These are phyloP conservation scores for Pichia sp. DNA, from an alignment of 1,139 yeast species.

Conservation along the genomic window DNA sequence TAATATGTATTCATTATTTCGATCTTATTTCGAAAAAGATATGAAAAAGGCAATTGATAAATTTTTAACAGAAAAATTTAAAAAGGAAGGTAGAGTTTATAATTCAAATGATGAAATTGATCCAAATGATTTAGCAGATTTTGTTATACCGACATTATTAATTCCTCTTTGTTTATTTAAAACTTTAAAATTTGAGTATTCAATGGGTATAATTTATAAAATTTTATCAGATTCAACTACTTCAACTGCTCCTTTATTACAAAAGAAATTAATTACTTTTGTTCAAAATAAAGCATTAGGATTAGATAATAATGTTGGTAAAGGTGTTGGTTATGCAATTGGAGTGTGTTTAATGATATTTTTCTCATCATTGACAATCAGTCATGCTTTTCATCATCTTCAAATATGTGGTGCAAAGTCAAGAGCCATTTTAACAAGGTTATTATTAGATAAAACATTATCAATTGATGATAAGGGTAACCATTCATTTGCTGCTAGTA, in stretches of 20 bases:
- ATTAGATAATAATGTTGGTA: constrained; percentile 31
- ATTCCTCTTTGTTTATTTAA: constrained; percentile 27
- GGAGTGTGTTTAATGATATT: constrained; percentile 45
- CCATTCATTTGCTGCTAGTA: constrained; percentile 58
- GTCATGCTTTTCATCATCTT: constrained; percentile 56
- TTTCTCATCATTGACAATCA: constrained; percentile 45
- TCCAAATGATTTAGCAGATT: constrained; percentile 14
- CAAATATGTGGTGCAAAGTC: constrained; percentile 63
- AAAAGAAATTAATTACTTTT: constrained; percentile 45
- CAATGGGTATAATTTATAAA: constrained; percentile 25
- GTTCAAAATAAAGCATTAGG: constrained; percentile 34
- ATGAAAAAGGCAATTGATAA: constrained; percentile 7
- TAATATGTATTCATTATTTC: constrained; percentile 33
- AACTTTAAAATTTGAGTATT: constrained; percentile 33
- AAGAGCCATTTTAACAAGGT: constrained; percentile 57
- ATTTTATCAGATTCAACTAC: constrained; percentile 32
- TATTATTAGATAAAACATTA: constrained; percentile 58
- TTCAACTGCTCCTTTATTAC: constrained; percentile 38
- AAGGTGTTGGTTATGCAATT: constrained; percentile 56
- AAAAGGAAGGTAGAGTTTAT: constrained; percentile 10
- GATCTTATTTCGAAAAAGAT: constrained; percentile 23
- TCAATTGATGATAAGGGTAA: constrained; percentile 52
- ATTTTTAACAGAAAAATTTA: constrained; percentile 8
- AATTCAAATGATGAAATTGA: constrained; percentile 4
- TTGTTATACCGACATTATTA: constrained; percentile 11